A percentile compares a stretch with the other conserved stretches of the same genome.
Conservation (phyloP, 2,329 filamentous ascomycete genomes). For the Xylaria hypoxylon region DNA sequence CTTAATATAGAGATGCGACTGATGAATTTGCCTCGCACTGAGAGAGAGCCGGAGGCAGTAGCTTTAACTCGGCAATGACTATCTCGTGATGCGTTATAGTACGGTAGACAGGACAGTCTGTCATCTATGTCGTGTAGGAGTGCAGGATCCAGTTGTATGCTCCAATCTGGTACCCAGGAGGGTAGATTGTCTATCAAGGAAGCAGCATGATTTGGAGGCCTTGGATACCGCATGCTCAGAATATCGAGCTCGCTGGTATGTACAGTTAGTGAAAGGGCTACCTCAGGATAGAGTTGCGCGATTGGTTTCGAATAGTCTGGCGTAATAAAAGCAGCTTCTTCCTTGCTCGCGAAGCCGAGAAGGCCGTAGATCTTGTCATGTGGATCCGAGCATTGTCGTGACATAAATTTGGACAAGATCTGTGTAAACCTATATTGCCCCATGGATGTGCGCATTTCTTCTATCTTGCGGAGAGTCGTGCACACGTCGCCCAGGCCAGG, state of each 20-base stretch:
- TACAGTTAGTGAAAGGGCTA: neutral
- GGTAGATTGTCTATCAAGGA: neutral
- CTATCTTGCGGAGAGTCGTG: neutral
- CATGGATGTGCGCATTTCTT: neutral
- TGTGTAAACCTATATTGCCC: neutral
- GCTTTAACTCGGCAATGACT: neutral
- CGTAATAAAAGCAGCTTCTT: neutral
- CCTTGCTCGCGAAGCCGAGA: neutral
- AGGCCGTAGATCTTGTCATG: constrained; percentile 3
- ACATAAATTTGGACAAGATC: constrained; percentile 5
- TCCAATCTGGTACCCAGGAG: constrained; percentile 11
- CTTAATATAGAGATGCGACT: neutral
- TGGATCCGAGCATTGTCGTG: neutral
- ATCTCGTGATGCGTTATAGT: neutral
- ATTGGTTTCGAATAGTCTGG: neutral
- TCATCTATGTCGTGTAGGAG: neutral
- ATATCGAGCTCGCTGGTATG: neutral
- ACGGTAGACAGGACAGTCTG: neutral
- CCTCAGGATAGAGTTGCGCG: neutral
- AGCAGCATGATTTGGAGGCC: neutral
- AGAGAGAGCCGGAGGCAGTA: neutral
- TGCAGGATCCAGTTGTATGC: neutral
- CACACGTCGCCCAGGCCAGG: neutral
- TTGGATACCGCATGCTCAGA: constrained; percentile 3
- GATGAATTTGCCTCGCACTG: neutral